These are phyloP conservation scores for Trametes elegans DNA, from an alignment of 768 basidiomycete species.

Conservation along the genomic window DNA sequence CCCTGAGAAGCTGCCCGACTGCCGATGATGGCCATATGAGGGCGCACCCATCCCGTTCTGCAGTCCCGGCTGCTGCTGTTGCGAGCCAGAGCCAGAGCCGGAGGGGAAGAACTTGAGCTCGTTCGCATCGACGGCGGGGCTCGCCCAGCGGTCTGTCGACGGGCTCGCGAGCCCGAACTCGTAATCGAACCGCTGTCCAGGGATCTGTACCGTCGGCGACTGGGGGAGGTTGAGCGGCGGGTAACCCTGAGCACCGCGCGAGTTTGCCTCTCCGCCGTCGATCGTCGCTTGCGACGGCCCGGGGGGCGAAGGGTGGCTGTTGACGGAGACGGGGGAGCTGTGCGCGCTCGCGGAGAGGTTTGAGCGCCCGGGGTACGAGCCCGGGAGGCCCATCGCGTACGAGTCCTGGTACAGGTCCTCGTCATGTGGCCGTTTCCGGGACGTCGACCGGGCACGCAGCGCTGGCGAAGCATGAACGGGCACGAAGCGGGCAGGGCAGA, in stretches of 20 bases:
- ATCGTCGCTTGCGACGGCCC: slow-evolving; percentile 40
- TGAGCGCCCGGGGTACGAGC: slow-evolving; percentile 34
- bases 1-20: slow-evolving; percentile 17
- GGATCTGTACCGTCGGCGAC: slow-evolving; percentile 50
- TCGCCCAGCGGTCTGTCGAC: slow-evolving; percentile 25
- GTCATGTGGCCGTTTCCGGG: slow-evolving; percentile 69
- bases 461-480: slow-evolving; percentile 44
- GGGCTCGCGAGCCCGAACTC: slow-evolving; percentile 44
- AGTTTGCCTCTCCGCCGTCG: slow-evolving; percentile 51
- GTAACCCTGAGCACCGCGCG: slow-evolving; percentile 45
- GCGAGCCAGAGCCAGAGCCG: slow-evolving; percentile 22
- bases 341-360: slow-evolving; percentile 53
- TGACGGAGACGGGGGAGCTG: slow-evolving; percentile 73
- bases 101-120: slow-evolving; percentile 26
- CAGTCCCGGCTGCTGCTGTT: background rate
- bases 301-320: slow-evolving; percentile 65
- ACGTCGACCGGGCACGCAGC: slow-evolving; percentile 71
- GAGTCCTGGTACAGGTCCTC: slow-evolving; percentile 46
- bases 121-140: slow-evolving; percentile 19
- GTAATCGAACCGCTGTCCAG: slow-evolving; percentile 43
- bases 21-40: slow-evolving; percentile 10
- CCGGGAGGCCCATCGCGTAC: slow-evolving; percentile 39
- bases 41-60: background rate
- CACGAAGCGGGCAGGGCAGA: slow-evolving; percentile 19
- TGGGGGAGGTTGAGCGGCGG: slow-evolving; percentile 36